Evolutionary conservation across 2,329 filamentous ascomycete species (phyloP), one percentile per base, ranked within the genome.

Genomic region (Aspergillus proliferans): DNA sequence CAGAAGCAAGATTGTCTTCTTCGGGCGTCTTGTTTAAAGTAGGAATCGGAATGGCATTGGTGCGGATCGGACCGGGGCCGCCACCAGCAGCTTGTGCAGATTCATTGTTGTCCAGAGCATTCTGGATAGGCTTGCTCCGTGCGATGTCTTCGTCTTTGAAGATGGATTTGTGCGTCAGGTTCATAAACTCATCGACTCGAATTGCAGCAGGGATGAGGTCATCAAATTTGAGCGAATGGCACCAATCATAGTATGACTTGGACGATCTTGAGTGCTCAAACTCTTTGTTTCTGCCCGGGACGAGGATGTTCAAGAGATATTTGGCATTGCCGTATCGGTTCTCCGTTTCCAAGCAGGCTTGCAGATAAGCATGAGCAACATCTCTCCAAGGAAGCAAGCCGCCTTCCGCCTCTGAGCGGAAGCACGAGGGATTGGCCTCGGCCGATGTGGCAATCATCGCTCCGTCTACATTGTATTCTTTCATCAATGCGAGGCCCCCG

Each of bases 401-500:
- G 9, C 89, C 90, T 38, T 88, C 80, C 1, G 26, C 26, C 10
- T 30, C 1, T 12, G 78, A 68, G 36, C 87, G 80, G 75, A 98
- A 98, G 62, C 87, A 91, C 56, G 88, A 94, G 3, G 90, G 82
- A 64, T 98, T 98, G 54, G 85, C 82, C 74, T 98, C 93, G 1
- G 93, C 93, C 3, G 88, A 81, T 3, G 89, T 93, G 8, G 93
- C 93, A 61, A 98, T 97, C 93, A 98, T 98, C 52, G 88, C 93
- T 5, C 91, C 92, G 63, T 97, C 91, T 5, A 87, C 87, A n/a
- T 84, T 85, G 63, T 81, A 96, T 65, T 95, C 86, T 21, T 80
- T 62, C 52, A 90, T 85, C 6, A 98, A 76, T 51, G 75, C 66
- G 6, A 87, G 63, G 0, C 84, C 92, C 51, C 95, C 76, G 45